Conservation (phyloP, 345 rosid genomes). For the Erysimum cheiranthoides region DNA sequence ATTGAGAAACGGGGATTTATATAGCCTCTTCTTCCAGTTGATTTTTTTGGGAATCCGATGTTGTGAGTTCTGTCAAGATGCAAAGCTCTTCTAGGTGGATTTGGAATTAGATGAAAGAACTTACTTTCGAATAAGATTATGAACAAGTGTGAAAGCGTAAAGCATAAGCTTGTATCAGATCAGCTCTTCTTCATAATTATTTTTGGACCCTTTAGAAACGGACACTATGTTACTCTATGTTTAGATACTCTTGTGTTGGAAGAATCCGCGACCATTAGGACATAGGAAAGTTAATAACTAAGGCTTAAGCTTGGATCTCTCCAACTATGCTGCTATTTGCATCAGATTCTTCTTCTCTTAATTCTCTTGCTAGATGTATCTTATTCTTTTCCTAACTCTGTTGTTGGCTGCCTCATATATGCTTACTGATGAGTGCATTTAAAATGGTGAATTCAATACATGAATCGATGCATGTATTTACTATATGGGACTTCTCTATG, state of each 20-base stretch:
- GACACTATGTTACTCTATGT: not conserved
- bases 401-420: slow-evolving; percentile 13
- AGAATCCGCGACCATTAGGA: not conserved
- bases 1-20: not conserved
- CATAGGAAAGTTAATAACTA: not conserved
- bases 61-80: slow-evolving; percentile 2
- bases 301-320: slow-evolving; percentile 8
- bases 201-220: not conserved
- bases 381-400: not conserved
- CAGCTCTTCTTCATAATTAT: not conserved
- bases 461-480: not conserved
- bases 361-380: not conserved
- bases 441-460: slow-evolving; percentile 1
- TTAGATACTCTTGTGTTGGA: slow-evolving; percentile 19
- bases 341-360: not conserved
- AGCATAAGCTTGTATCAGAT: slow-evolving; percentile 1
- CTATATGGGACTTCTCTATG: not conserved
- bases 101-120: not conserved
- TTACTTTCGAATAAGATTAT: not conserved
- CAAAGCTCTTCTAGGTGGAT: slow-evolving; percentile 4
- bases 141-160: not conserved
- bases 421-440: not conserved
- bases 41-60: not conserved
- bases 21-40: not conserved
- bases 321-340: slow-evolving; percentile 3